Evolutionary conservation across 208 protist genomes (phyloP).

Genomic region (Entamoeba histolytica): DNA sequence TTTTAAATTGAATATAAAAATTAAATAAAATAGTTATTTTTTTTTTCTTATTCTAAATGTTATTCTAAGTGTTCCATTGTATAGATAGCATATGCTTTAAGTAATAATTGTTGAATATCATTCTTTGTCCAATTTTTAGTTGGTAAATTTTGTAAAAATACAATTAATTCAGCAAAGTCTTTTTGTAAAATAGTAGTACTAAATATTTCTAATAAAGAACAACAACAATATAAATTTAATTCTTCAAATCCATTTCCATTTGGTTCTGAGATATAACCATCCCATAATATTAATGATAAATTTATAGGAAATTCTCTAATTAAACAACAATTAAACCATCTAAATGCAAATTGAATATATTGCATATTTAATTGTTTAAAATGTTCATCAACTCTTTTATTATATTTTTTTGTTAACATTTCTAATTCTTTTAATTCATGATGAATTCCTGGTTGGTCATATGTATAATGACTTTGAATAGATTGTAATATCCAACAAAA

Average conservation of each 20-base stretch:
- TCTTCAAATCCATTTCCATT: not conserved
- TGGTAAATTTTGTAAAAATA: not conserved
- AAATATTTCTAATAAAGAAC: not conserved
- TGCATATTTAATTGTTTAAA: not conserved
- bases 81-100: not conserved
- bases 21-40: not conserved
- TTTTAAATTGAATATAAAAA: not conserved
- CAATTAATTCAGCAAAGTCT: not conserved
- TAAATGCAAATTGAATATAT: not conserved
- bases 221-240: not conserved
- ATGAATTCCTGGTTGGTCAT: not conserved
- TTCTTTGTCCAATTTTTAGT: not conserved
- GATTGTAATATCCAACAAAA: not conserved
- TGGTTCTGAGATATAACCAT: not conserved
- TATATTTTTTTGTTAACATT: not conserved
- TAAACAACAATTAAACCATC: not conserved
- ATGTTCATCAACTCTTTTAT: not conserved
- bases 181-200: not conserved
- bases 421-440: not conserved
- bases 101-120: not conserved
- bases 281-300: not conserved
- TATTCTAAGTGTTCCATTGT: not conserved
- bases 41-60: not conserved
- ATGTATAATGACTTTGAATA: not conserved
- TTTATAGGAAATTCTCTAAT: not conserved